Percentiles rank a stretch among this genome's conserved stretches.
phyloP scores from a whole-genome alignment of 2,329 filamentous ascomycete genomes.

The Scedosporium minutisporum region DNA sequence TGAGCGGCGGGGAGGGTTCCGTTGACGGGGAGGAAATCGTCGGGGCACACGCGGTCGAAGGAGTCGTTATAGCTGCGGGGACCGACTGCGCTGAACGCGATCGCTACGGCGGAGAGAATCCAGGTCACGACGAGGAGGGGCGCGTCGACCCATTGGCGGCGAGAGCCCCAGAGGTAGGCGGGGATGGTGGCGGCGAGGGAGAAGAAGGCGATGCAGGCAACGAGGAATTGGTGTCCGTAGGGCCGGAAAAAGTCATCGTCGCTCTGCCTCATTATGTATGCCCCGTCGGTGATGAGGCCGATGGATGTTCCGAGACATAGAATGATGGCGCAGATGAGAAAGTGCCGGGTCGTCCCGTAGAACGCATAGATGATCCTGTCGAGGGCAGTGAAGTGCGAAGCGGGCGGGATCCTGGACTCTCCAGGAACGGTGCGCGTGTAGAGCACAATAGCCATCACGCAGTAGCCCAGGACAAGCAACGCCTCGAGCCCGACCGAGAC shows the following conservation, averaged over 20 bases:
- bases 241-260: neutral
- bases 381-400: neutral
- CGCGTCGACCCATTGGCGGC: slow-evolving; percentile 2
- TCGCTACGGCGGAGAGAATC: neutral
- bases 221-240: neutral
- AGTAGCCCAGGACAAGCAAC: neutral
- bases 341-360: neutral
- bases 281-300: neutral
- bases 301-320: neutral
- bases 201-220: neutral
- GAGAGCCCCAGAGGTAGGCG: slow-evolving; percentile 1
- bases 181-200: slow-evolving; percentile 5
- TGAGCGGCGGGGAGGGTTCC: neutral
- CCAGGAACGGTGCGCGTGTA: neutral
- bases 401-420: neutral
- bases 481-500: neutral
- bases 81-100: neutral
- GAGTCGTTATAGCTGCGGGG: too few species aligned
- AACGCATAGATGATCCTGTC: slow-evolving; percentile 2
- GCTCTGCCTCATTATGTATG: neutral
- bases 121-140: neutral
- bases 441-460: neutral
- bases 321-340: neutral
- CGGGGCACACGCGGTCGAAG: neutral
- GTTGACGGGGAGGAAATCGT: neutral